Conservation (phyloP, 768 basidiomycete species). For the Omphalotus guepiniiformis region DNA sequence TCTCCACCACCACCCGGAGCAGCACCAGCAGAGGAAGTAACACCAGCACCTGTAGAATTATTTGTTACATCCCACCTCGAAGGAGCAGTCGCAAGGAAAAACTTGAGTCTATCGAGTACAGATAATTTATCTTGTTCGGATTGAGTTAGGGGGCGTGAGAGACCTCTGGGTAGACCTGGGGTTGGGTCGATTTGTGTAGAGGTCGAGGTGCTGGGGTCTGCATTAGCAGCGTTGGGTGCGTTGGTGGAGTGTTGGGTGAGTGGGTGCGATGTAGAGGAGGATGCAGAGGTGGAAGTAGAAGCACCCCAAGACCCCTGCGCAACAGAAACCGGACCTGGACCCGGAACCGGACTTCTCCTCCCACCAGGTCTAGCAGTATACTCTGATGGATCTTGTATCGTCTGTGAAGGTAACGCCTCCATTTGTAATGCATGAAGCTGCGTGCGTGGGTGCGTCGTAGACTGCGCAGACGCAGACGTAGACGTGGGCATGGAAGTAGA, state of each 20-base stretch:
- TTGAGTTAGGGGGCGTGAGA: conserved; percentile 55
- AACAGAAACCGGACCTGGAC: too few relatives aligned
- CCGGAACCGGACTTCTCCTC: background rate
- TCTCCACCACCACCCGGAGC: background rate
- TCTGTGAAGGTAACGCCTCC: conserved; percentile 1
- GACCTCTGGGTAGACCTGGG: conserved; percentile 34
- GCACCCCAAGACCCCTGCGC: too few relatives aligned
- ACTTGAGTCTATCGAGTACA: conserved; percentile 81
- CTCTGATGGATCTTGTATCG: conserved; percentile 4
- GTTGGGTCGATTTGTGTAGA: conserved; percentile 21
- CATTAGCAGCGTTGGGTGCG: too few relatives aligned
- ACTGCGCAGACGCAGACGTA: too few relatives aligned
- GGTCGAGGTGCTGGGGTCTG: conserved; percentile 37
- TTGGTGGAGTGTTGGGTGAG: too few relatives aligned
- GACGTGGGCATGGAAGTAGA: too few relatives aligned
- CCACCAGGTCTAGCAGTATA: conserved; percentile 7
- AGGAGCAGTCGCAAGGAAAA: conserved; percentile 84
- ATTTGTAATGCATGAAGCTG: conserved; percentile 6
- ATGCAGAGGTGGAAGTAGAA: too few relatives aligned
- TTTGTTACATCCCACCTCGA: conserved; percentile 74
- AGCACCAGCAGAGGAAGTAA: conserved; percentile 23
- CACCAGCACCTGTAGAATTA: conserved; percentile 14
- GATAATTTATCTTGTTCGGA: conserved; percentile 67
- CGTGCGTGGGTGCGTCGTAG: too few relatives aligned
- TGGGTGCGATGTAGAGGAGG: too few relatives aligned